phyloP scores from a whole-genome alignment of 2,329 filamentous ascomycete species.

The Gaeumannomyces sp. region DNA sequence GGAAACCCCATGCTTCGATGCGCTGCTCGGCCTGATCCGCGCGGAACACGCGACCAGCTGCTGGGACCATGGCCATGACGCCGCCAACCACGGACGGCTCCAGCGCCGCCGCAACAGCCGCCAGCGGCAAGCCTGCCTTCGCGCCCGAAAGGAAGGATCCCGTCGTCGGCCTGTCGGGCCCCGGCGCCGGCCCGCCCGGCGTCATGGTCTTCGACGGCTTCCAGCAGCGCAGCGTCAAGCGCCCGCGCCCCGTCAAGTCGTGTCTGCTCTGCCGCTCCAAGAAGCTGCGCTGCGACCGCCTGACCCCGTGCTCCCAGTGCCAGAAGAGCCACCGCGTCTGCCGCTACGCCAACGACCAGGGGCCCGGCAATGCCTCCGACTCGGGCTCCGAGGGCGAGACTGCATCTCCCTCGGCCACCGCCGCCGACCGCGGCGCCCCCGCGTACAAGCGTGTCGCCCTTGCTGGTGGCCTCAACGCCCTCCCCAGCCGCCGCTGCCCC shows the following conservation, averaged over 20 bases:
- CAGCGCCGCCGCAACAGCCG: background rate
- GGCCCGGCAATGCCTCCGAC: constrained; percentile 37
- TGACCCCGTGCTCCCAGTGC: constrained; percentile 52
- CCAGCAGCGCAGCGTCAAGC: constrained; percentile 37
- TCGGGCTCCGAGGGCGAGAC: constrained; percentile 18
- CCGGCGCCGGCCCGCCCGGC: constrained; percentile 2
- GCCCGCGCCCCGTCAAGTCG: constrained; percentile 49
- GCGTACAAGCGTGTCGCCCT: constrained; percentile 10
- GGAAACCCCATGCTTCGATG: background rate
- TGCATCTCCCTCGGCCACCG: constrained; percentile 20
- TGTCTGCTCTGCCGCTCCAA: constrained; percentile 52
- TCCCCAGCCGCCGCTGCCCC: background rate
- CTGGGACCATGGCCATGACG: background rate
- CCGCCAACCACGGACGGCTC: background rate
- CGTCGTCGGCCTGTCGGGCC: background rate
- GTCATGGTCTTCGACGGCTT: constrained; percentile 16
- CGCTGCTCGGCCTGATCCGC: background rate
- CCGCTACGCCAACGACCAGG: constrained; percentile 43
- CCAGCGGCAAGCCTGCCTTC: background rate
- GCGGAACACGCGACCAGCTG: background rate
- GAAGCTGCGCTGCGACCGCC: constrained; percentile 50
- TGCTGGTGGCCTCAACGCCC: constrained; percentile 9
- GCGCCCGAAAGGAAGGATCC: background rate
- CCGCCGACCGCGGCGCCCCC: constrained; percentile 15
- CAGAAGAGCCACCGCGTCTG: constrained; percentile 49